Conservation (phyloP, 495 filamentous ascomycete species). For the Entonaema liquescens region DNA sequence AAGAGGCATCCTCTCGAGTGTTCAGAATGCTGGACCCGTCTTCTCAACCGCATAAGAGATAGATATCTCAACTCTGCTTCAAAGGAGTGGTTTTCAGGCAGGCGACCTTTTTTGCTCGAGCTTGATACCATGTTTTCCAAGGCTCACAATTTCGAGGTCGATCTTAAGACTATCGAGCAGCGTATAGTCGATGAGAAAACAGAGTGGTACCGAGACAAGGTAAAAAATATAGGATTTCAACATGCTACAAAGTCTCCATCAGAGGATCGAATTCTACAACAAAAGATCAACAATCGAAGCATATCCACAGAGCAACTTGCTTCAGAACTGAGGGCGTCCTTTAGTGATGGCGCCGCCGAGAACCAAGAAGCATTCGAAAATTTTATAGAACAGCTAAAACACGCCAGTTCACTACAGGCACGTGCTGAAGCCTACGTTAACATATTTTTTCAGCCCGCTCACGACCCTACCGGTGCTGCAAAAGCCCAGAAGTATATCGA, state of each 20-base stretch:
- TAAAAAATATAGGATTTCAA: conserved; percentile 45
- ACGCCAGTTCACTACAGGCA: conserved; percentile 34
- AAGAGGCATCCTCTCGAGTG: conserved; percentile 50
- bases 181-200: conserved; percentile 53
- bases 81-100: conserved; percentile 56
- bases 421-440: conserved; percentile 46
- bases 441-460: conserved; percentile 46
- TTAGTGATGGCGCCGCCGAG: conserved; percentile 34
- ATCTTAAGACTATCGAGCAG: conserved; percentile 50
- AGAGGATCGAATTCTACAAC: conserved; percentile 38
- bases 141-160: conserved; percentile 48
- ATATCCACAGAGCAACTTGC: conserved; percentile 41
- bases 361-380: conserved; percentile 40
- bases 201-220: conserved; percentile 54
- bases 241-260: conserved; percentile 33
- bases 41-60: conserved; percentile 49
- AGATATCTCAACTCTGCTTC: conserved; percentile 47
- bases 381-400: conserved; percentile 42
- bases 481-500: conserved; percentile 52
- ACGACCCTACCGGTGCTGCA: conserved; percentile 29
- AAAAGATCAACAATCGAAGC: conserved; percentile 41
- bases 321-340: conserved; percentile 37
- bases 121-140: conserved; percentile 51
- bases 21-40: conserved; percentile 48
- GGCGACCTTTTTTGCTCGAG: conserved; percentile 51